A percentile compares a stretch with the other conserved stretches of the same genome.
Conservation (phyloP, 371 early-diverging fungal species). For the Capillidium rhysosporum region DNA sequence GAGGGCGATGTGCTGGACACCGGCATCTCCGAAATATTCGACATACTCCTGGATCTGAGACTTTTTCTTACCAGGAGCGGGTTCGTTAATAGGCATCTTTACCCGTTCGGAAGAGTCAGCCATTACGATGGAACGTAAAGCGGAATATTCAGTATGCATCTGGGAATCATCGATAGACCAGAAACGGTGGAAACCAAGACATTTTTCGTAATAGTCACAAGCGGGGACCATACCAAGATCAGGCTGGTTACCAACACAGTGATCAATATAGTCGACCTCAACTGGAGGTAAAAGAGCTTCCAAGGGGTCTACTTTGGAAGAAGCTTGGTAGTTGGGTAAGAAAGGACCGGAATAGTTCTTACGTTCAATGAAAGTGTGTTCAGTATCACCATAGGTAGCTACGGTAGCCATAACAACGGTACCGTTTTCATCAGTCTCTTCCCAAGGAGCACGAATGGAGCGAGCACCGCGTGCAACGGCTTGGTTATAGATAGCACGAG, state of each 20-base stretch:
- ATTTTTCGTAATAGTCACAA: constrained; percentile 66
- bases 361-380: constrained; percentile 85
- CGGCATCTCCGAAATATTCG: constrained; percentile 82
- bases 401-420: constrained; percentile 80
- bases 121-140: constrained; percentile 91
- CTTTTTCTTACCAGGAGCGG: constrained; percentile 83
- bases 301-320: constrained; percentile 42
- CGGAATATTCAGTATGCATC: constrained; percentile 87
- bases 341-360: constrained; percentile 65
- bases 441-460: constrained; percentile 64
- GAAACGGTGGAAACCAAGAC: constrained; percentile 91
- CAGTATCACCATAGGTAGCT: constrained; percentile 33
- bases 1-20: constrained; percentile 94
- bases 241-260: constrained; percentile 90
- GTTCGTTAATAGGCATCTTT: constrained; percentile 97
- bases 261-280: constrained; percentile 53
- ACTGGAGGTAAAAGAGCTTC: constrained; percentile 39
- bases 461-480: constrained; percentile 79
- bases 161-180: constrained; percentile 96
- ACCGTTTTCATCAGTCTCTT: constrained; percentile 64
- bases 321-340: constrained; percentile 55
- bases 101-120: constrained; percentile 75
- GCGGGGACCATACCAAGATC: constrained; percentile 74
- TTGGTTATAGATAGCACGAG: constrained; percentile 47
- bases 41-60: constrained; percentile 95